Percentiles rank a stretch among this genome's conserved stretches.
phyloP scores from a whole-genome alignment of 306 rosid species.

The Glycine tomentella region DNA sequence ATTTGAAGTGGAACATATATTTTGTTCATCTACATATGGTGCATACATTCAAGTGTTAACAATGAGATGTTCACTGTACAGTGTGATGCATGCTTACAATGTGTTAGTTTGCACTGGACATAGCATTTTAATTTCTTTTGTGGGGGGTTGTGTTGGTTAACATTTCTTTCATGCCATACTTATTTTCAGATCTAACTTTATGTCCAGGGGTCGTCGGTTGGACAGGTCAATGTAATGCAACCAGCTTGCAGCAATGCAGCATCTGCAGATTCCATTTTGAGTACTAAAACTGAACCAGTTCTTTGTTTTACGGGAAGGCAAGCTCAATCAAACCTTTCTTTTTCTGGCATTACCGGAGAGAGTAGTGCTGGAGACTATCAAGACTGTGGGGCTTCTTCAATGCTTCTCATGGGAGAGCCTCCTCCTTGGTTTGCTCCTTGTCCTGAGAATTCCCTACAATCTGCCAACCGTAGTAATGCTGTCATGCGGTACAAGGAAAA shows the following conservation, averaged over 20 bases:
- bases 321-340: conserved; percentile 73
- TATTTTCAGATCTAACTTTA: conserved; percentile 42
- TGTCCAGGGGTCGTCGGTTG: conserved; percentile 68
- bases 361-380: conserved; percentile 71
- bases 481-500: conserved; percentile 97
- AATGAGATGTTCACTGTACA: conserved; percentile 23
- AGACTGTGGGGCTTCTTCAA: conserved; percentile 88
- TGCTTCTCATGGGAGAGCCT: conserved; percentile 87
- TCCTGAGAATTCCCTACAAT: conserved; percentile 72
- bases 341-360: conserved; percentile 77
- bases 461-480: conserved; percentile 83
- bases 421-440: conserved; percentile 87
- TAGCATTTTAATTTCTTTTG: conserved; percentile 8
- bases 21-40: background rate
- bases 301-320: conserved; percentile 61
- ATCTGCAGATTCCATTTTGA: conserved; percentile 81
- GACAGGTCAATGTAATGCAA: conserved; percentile 54
- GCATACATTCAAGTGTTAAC: conserved; percentile 7
- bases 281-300: conserved; percentile 83
- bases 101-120: conserved; percentile 7
- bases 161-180: background rate
- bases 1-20: background rate
- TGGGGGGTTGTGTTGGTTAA: conserved; percentile 16
- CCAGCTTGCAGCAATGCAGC: conserved; percentile 83
- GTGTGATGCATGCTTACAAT: conserved; percentile 26